phyloP scores from a whole-genome alignment of 495 filamentous ascomycete species.

The Penicillium tannophilum region DNA sequence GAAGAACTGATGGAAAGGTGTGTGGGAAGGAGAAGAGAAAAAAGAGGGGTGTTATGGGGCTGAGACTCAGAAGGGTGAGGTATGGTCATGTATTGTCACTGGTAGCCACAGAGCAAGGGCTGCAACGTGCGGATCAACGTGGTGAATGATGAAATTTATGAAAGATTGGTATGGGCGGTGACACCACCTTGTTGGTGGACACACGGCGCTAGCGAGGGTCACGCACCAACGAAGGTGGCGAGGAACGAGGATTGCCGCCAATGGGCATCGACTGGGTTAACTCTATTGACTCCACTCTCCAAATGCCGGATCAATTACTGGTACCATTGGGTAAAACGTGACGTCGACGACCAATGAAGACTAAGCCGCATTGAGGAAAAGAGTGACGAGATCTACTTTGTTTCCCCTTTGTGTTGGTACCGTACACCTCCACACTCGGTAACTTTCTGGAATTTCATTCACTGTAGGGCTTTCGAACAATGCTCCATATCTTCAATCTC shows the following conservation, averaged over 20 bases:
- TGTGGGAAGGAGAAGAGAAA: slow-evolving; percentile 29
- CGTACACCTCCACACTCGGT: background rate
- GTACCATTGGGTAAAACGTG: slow-evolving; percentile 16
- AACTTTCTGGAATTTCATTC: background rate
- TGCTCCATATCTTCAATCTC: slow-evolving; percentile 3
- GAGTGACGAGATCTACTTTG: slow-evolving; percentile 14
- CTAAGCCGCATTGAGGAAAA: slow-evolving; percentile 12
- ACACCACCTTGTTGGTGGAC: slow-evolving; percentile 4
- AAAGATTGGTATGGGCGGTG: slow-evolving; percentile 6
- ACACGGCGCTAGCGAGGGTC: slow-evolving; percentile 28
- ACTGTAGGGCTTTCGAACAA: background rate
- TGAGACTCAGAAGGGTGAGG: slow-evolving; percentile 16
- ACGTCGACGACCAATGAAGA: slow-evolving; percentile 27
- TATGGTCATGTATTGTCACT: slow-evolving; percentile 15
- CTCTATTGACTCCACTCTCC: background rate
- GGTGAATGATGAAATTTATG: background rate
- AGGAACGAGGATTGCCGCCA: slow-evolving; percentile 22
- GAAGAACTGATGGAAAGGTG: slow-evolving; percentile 28
- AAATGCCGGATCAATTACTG: slow-evolving; percentile 6
- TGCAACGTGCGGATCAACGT: background rate
- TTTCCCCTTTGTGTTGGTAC: background rate
- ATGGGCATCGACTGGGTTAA: slow-evolving; percentile 6
- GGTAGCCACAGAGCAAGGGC: background rate
- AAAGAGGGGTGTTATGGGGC: slow-evolving; percentile 34
- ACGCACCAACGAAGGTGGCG: slow-evolving; percentile 41